These are phyloP conservation scores for Cyberlindnera misumaiensis DNA, from an alignment of 805 yeast genomes.

Conservation along the genomic window DNA sequence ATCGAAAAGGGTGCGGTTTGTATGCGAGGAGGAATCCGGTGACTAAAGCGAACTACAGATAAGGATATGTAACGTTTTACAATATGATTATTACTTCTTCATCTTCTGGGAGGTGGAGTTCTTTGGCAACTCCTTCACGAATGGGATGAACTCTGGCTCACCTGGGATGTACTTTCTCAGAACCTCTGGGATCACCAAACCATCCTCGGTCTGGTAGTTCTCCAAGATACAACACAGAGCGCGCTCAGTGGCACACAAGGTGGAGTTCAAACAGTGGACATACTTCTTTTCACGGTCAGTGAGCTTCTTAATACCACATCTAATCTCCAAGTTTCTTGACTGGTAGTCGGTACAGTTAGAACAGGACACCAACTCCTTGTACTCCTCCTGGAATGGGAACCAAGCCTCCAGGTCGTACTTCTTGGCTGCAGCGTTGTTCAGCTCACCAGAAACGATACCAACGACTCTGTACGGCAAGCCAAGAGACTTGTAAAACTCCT, in stretches of 20 bases:
- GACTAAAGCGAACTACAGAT: too few species aligned
- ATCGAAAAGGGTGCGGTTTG: slow-evolving; percentile 10
- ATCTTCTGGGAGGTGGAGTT: slow-evolving; percentile 78
- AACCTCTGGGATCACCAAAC: slow-evolving; percentile 89
- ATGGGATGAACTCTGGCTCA: slow-evolving; percentile 95
- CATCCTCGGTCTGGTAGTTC: slow-evolving; percentile 97
- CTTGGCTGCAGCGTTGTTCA: slow-evolving; percentile 98
- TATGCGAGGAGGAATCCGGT: too few species aligned
- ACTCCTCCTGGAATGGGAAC: slow-evolving; percentile 99
- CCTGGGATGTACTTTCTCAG: slow-evolving; percentile 96
- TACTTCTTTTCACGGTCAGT: slow-evolving; percentile 95
- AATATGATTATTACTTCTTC: slow-evolving; percentile 34
- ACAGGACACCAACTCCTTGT: slow-evolving; percentile 96
- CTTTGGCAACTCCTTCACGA: slow-evolving; percentile 84
- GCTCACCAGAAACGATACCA: slow-evolving; percentile 96
- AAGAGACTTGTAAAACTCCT: slow-evolving; percentile 87
- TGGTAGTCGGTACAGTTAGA: slow-evolving; percentile 99
- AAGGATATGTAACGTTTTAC: too few species aligned
- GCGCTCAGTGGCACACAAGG: slow-evolving; percentile 96
- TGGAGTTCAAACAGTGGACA: slow-evolving; percentile 97
- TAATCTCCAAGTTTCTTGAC: slow-evolving; percentile 95
- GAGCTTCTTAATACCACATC: slow-evolving; percentile 96
- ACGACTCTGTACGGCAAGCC: slow-evolving; percentile 96
- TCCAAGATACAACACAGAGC: slow-evolving; percentile 96
- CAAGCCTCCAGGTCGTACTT: slow-evolving; percentile 98